Percentiles rank a stretch among this genome's conserved stretches.
Evolutionary conservation across 2,329 filamentous ascomycete species (phyloP).

Genomic region (Zymoseptoria tritici): DNA sequence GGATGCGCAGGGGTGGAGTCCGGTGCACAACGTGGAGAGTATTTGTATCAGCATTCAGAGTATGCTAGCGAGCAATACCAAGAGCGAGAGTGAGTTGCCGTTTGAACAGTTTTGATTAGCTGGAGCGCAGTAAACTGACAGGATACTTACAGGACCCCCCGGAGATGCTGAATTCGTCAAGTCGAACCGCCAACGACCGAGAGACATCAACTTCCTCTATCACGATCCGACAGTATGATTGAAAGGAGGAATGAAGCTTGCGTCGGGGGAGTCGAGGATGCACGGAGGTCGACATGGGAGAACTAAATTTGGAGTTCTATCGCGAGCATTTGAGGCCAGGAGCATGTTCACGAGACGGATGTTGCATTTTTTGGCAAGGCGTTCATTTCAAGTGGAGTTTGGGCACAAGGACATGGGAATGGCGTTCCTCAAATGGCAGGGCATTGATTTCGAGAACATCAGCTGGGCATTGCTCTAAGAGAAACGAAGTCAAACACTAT

Average conservation of each 20-base stretch:
- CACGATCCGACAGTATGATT: slow-evolving; percentile 64
- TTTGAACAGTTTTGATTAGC: neutral
- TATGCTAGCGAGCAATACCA: slow-evolving; percentile 93
- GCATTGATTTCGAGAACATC: neutral
- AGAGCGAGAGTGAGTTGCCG: slow-evolving; percentile 60
- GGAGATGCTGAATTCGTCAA: slow-evolving; percentile 86
- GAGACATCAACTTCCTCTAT: slow-evolving; percentile 89
- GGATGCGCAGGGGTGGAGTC: slow-evolving; percentile 82
- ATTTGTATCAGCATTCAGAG: slow-evolving; percentile 96
- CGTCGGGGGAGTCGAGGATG: neutral
- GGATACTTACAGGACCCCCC: slow-evolving; percentile 48
- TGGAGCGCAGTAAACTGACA: slow-evolving; percentile 4
- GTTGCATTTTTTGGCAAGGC: neutral
- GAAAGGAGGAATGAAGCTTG: neutral
- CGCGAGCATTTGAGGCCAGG: neutral
- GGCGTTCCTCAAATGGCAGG: neutral
- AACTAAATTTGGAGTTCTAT: neutral
- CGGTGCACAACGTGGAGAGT: slow-evolving; percentile 93
- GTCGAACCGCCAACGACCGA: slow-evolving; percentile 68
- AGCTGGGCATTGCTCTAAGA: neutral
- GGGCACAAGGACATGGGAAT: neutral
- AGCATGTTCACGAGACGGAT: neutral
- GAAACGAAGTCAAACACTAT: neutral
- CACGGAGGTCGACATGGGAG: neutral
- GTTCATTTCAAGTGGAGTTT: neutral